phyloP scores from a whole-genome alignment of 768 basidiomycete genomes.

The Coprinopsis sp. region DNA sequence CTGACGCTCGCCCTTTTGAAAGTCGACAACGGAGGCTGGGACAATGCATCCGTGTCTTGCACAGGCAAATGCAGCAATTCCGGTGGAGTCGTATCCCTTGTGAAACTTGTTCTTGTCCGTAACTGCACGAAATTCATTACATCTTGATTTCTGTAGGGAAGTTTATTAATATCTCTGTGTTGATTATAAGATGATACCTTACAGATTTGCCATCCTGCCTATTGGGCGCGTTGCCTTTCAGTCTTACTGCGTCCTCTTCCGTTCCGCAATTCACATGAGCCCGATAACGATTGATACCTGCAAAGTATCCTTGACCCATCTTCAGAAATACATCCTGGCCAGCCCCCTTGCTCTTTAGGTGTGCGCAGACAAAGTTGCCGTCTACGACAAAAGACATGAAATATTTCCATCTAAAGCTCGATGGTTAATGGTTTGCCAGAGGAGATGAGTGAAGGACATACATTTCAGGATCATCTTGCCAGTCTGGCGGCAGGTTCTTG shows the following conservation, averaged over 20 bases:
- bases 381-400: constrained; percentile 3
- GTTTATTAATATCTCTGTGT: too few species aligned
- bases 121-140: constrained; percentile 3
- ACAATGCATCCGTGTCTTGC: constrained; percentile 18
- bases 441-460: background rate
- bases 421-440: too few species aligned
- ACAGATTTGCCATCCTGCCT: background rate
- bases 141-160: background rate
- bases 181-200: background rate
- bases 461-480: constrained; percentile 4
- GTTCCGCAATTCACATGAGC: constrained; percentile 4
- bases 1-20: constrained; percentile 22
- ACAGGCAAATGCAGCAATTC: constrained; percentile 15
- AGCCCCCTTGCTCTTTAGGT: constrained; percentile 7
- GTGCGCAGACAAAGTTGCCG: constrained; percentile 15
- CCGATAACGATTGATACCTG: background rate
- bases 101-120: background rate
- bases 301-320: constrained; percentile 13
- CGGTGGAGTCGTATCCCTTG: constrained; percentile 8
- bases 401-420: too few species aligned
- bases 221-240: too few species aligned
- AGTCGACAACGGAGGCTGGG: constrained; percentile 17
- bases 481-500: constrained; percentile 11
- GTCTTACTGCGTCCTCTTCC: too few species aligned
- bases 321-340: constrained; percentile 9